A percentile compares a stretch with the other conserved stretches of the same genome.
Conservation (phyloP, 371 early-diverging fungal species). For the Mucor ambiguus region DNA sequence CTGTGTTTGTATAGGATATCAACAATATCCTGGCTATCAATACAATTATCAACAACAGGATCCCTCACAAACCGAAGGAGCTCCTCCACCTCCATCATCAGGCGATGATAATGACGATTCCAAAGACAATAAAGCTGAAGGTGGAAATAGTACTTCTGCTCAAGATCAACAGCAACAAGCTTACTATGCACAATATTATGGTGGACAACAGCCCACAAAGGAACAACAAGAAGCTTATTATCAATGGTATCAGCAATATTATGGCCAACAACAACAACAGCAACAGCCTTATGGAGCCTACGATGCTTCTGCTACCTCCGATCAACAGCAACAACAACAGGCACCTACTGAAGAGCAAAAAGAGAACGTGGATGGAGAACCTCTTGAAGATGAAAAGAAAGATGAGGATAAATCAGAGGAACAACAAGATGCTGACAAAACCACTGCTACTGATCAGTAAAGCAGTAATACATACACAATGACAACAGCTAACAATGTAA, state of each 20-base stretch:
- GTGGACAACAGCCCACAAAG: conserved; percentile 28
- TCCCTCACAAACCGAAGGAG: neutral
- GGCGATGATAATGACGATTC: conserved; percentile 9
- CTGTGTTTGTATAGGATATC: conserved; percentile 17
- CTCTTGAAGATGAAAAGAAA: conserved; percentile 6
- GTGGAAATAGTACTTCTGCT: conserved; percentile 7
- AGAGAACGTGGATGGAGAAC: conserved; percentile 13
- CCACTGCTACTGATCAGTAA: neutral
- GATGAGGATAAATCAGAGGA: neutral
- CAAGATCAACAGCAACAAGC: conserved; percentile 17
- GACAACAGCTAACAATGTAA: neutral
- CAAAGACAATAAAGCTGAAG: conserved; percentile 1
- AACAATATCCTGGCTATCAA: conserved; percentile 33
- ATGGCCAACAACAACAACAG: conserved; percentile 27
- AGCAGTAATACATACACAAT: neutral
- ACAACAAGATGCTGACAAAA: neutral
- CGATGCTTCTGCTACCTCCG: neutral
- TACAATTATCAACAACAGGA: conserved; percentile 30
- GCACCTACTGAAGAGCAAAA: conserved; percentile 1
- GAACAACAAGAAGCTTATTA: conserved; percentile 47
- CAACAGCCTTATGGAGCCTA: conserved; percentile 8
- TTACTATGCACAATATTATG: conserved; percentile 45
- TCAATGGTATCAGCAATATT: conserved; percentile 54
- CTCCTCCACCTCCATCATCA: neutral
- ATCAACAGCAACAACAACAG: conserved; percentile 6